Evolutionary conservation across 139 green algal genomes (phyloP).

Genomic region (Picochlorum sp.): DNA sequence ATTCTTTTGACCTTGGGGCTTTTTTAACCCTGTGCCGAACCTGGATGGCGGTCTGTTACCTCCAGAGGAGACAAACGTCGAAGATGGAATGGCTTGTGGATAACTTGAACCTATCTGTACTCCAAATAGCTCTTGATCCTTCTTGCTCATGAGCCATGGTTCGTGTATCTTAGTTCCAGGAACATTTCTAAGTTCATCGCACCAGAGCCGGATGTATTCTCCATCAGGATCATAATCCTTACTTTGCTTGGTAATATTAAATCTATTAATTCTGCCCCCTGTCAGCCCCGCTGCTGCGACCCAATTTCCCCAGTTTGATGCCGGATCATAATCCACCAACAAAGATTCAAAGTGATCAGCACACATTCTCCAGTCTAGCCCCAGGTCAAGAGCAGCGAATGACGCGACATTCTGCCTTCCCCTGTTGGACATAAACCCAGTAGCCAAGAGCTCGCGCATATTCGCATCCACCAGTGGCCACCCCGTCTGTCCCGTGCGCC

Average conservation of each 20-base stretch:
- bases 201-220: constrained; percentile 79
- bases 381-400: constrained; percentile 76
- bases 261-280: constrained; percentile 79
- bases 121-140: constrained; percentile 48
- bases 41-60: background rate
- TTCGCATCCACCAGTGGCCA: constrained; percentile 94
- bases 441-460: constrained; percentile 87
- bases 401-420: constrained; percentile 88
- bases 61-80: background rate
- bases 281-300: constrained; percentile 47
- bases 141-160: constrained; percentile 60
- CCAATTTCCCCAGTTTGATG: constrained; percentile 94
- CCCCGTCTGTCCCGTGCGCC: constrained; percentile 74
- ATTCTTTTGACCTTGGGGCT: background rate
- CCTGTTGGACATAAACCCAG: constrained; percentile 93
- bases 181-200: constrained; percentile 77
- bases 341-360: constrained; percentile 77
- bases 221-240: constrained; percentile 54
- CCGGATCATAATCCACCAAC: constrained; percentile 84
- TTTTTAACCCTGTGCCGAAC: background rate
- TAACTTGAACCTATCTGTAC: constrained; percentile 58
- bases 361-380: constrained; percentile 83
- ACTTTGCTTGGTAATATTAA: constrained; percentile 90
- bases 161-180: constrained; percentile 55
- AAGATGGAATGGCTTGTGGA: constrained; percentile 32